Percentiles rank a stretch among this genome's conserved stretches.
phyloP scores from a whole-genome alignment of 257 asterid species.

The Scutellaria barbata region DNA sequence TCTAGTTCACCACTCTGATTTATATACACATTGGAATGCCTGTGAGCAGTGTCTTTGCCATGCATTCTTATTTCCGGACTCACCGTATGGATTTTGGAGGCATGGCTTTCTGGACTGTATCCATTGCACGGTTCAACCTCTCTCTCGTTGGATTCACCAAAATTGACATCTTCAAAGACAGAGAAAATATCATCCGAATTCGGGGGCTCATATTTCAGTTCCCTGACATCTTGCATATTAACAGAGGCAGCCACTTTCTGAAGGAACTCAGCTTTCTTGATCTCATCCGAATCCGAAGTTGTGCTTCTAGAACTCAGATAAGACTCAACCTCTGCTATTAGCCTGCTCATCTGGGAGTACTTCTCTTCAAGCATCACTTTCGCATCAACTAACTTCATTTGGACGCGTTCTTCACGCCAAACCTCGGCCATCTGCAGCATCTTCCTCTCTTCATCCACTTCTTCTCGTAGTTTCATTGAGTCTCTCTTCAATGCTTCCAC shows the following conservation, averaged over 20 bases:
- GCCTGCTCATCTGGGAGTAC: conserved; percentile 54
- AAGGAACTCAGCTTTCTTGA: conserved; percentile 50
- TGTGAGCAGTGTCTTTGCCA: conserved; percentile 28
- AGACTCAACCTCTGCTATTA: conserved; percentile 42
- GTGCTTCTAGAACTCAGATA: conserved; percentile 40
- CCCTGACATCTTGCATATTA: conserved; percentile 54
- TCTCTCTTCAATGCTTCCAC: conserved; percentile 59
- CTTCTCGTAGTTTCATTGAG: conserved; percentile 56
- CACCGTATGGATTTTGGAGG: conserved; percentile 44
- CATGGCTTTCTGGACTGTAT: conserved; percentile 51
- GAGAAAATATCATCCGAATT: conserved; percentile 57
- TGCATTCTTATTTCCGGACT: conserved; percentile 46
- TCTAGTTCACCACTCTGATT: conserved; percentile 53
- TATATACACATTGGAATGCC: conserved; percentile 42
- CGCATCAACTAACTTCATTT: conserved; percentile 70
- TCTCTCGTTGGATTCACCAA: conserved; percentile 48
- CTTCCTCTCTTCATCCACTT: conserved; percentile 69
- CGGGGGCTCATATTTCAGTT: conserved; percentile 58
- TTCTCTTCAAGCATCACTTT: conserved; percentile 71
- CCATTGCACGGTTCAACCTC: conserved; percentile 43
- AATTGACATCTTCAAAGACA: conserved; percentile 53
- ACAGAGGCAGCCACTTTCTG: conserved; percentile 50
- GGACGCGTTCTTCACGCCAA: conserved; percentile 81
- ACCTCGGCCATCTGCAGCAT: conserved; percentile 83
- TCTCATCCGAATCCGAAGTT: conserved; percentile 41